These are phyloP conservation scores for Kalaharituber pfeilii DNA, from an alignment of 2,329 filamentous ascomycete genomes.

Conservation along the genomic window DNA sequence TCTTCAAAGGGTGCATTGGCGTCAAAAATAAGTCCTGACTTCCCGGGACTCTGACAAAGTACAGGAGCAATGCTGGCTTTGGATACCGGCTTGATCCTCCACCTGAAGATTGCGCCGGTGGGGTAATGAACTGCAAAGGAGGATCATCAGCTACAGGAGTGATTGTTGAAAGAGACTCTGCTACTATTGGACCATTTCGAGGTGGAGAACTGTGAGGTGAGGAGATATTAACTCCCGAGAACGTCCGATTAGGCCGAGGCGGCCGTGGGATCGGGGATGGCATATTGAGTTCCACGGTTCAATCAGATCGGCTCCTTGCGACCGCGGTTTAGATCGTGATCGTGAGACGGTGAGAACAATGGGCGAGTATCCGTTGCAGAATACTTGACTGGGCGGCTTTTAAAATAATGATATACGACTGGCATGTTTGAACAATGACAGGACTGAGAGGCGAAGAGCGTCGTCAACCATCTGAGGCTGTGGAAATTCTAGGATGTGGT, in stretches of 20 bases:
- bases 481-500: too few relatives aligned
- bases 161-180: constrained; percentile 62
- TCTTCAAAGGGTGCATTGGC: constrained; percentile 70
- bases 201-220: background rate
- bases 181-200: constrained; percentile 39
- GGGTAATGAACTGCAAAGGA: constrained; percentile 66
- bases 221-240: background rate
- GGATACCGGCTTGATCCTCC: background rate
- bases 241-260: background rate
- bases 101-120: constrained; percentile 39
- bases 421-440: too few relatives aligned
- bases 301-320: too few relatives aligned
- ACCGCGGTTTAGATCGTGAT: too few relatives aligned
- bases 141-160: constrained; percentile 71
- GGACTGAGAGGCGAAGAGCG: too few relatives aligned
- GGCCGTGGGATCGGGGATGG: background rate
- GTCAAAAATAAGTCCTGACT: constrained; percentile 87
- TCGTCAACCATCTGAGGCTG: too few relatives aligned
- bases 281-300: background rate
- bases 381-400: background rate
- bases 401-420: too few relatives aligned
- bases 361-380: background rate
- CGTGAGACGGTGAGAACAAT: too few relatives aligned
- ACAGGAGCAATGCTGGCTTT: constrained; percentile 53
- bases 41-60: constrained; percentile 84